These are phyloP conservation scores for Smithsoniella earleae DNA, from an alignment of 163 green algal genomes.

Conservation along the genomic window DNA sequence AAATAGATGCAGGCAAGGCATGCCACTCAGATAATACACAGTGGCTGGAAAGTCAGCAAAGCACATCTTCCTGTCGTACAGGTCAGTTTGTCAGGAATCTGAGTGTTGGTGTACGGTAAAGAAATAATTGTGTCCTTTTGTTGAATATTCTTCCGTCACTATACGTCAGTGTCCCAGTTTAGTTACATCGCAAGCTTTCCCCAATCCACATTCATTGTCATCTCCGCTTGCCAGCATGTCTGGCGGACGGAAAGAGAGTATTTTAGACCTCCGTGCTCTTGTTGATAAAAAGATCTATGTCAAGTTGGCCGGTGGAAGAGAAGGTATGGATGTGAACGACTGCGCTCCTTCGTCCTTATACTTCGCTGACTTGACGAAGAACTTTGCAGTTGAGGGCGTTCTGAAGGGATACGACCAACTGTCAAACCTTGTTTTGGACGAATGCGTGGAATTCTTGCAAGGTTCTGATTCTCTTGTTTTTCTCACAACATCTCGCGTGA, in stretches of 20 bases:
- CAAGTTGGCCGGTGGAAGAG: constrained; percentile 87
- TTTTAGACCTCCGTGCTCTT: constrained; percentile 86
- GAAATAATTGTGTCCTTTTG: too few relatives aligned
- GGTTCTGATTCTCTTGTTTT: constrained; percentile 43
- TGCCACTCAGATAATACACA: too few relatives aligned
- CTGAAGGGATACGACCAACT: constrained; percentile 98
- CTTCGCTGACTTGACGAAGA: neutral
- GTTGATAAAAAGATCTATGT: constrained; percentile 92
- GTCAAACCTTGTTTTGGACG: constrained; percentile 94
- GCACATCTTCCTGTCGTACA: too few relatives aligned
- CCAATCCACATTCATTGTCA: too few relatives aligned
- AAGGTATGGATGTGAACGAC: constrained; percentile 57
- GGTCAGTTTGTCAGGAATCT: too few relatives aligned
- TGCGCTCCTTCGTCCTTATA: neutral
- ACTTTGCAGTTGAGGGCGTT: constrained; percentile 70
- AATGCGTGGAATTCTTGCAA: constrained; percentile 82
- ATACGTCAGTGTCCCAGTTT: too few relatives aligned
- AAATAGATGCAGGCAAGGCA: too few relatives aligned
- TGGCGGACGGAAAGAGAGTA: constrained; percentile 72
- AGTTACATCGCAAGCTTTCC: too few relatives aligned
- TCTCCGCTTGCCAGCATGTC: too few relatives aligned
- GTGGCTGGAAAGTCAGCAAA: too few relatives aligned
- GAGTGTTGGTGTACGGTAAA: too few relatives aligned
- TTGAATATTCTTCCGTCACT: too few relatives aligned
- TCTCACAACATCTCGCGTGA: neutral